Evolutionary conservation across 148 eudicot genomes (phyloP).

Genomic region (Persicaria tinctoria): DNA sequence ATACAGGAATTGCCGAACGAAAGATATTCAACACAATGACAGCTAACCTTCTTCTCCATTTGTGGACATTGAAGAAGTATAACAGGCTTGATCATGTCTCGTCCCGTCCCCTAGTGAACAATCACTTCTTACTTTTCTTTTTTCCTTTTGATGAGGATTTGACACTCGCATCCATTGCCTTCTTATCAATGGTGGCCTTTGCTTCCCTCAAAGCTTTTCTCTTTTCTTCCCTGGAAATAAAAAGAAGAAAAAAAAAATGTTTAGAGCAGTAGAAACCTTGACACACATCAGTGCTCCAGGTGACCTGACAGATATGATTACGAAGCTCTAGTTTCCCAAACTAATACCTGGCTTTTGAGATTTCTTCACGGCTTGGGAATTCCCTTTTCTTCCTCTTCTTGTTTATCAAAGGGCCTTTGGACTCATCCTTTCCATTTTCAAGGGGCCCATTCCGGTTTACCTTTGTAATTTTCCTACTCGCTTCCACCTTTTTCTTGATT

Average conservation of each 20-base stretch:
- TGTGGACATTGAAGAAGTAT: not conserved
- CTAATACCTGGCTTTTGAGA: slow-evolving; percentile 45
- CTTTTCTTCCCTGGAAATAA: slow-evolving; percentile 41
- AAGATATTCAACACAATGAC: not conserved
- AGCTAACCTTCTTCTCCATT: no score
- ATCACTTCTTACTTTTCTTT: not conserved
- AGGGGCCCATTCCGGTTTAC: not conserved
- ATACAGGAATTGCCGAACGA: not conserved
- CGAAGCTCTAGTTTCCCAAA: not conserved
- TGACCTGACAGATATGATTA: not conserved
- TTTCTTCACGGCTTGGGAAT: slow-evolving; percentile 40
- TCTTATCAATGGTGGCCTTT: slow-evolving; percentile 14
- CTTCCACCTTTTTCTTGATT: not conserved
- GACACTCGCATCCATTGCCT: not conserved
- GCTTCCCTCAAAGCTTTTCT: slow-evolving; percentile 25
- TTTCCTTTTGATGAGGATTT: slow-evolving; percentile 1
- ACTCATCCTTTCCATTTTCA: slow-evolving; percentile 16
- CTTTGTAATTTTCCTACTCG: not conserved
- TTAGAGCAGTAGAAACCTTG: not conserved
- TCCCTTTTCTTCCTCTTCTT: slow-evolving; percentile 28
- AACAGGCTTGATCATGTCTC: not conserved
- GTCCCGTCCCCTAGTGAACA: not conserved
- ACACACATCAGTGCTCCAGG: not conserved
- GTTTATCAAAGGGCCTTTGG: slow-evolving; percentile 6
- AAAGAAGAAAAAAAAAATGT: not conserved